Conservation (phyloP, 139 green algal species). For the Closterium sp. region DNA sequence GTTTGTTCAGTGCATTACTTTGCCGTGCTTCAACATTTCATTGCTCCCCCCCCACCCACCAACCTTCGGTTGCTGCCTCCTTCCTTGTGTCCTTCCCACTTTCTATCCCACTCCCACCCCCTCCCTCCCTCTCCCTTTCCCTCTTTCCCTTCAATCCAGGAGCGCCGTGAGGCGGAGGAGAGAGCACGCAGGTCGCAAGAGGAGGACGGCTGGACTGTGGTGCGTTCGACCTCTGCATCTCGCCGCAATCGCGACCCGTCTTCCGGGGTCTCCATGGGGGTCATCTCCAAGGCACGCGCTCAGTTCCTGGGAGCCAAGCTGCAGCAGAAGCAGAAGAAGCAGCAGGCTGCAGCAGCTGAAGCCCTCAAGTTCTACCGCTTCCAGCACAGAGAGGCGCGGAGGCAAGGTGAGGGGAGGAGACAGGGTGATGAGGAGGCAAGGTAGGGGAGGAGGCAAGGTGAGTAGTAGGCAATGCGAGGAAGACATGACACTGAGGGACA, state of each 20-base stretch:
- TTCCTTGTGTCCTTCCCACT: not conserved
- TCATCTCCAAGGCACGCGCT: not conserved
- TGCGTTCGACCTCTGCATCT: not conserved
- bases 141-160: not conserved
- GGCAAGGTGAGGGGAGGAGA: not conserved
- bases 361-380: not conserved
- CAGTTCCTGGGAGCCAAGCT: not conserved
- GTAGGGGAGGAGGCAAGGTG: not conserved
- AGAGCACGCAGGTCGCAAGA: not conserved
- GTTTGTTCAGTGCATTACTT: no score
- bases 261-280: not conserved
- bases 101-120: not conserved
- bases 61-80: not conserved
- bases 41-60: not conserved
- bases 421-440: not conserved
- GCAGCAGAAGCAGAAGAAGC: not conserved
- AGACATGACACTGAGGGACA: not conserved
- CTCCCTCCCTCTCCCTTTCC: not conserved
- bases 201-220: not conserved
- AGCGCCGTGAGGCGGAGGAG: not conserved
- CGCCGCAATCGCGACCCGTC: not conserved
- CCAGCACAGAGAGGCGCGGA: not conserved
- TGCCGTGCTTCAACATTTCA: not conserved
- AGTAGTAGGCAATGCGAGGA: not conserved
- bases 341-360: not conserved